phyloP scores from a whole-genome alignment of 208 protist species.

The Novymonas esmeraldas region DNA sequence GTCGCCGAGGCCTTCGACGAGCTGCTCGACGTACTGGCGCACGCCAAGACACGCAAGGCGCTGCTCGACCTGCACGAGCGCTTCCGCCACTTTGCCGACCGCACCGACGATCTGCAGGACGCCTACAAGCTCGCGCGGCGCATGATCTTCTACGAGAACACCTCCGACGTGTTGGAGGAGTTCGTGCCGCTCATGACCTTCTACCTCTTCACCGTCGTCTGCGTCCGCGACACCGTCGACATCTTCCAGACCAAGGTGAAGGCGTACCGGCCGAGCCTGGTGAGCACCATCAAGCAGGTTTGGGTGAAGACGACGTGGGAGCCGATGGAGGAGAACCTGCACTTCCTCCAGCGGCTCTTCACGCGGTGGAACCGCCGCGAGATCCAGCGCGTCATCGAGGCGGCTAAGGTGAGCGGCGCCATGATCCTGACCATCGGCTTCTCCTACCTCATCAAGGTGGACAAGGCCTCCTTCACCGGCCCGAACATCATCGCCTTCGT shows the following conservation, averaged over 20 bases:
- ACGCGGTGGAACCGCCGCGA: conserved; percentile 62
- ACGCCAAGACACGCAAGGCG: conserved; percentile 46
- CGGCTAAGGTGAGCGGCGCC: conserved; percentile 83
- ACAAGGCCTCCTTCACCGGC: conserved; percentile 69
- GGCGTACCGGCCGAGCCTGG: conserved; percentile 33
- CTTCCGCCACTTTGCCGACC: conserved; percentile 56
- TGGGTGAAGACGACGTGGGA: conserved; percentile 44
- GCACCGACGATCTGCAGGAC: conserved; percentile 59
- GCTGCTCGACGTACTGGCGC: conserved; percentile 57
- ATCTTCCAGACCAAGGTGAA: conserved; percentile 61
- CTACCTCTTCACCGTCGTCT: conserved; percentile 88
- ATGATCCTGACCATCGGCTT: conserved; percentile 88
- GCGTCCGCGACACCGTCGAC: conserved; percentile 75
- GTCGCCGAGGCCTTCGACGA: conserved; percentile 68
- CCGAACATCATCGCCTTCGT: conserved; percentile 92
- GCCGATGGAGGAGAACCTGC: conserved; percentile 64
- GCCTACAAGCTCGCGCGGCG: conserved; percentile 68
- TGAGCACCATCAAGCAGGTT: conserved; percentile 37
- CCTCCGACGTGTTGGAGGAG: conserved; percentile 69
- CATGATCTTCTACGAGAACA: conserved; percentile 83
- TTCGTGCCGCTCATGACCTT: conserved; percentile 92
- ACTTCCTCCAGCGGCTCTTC: conserved; percentile 60
- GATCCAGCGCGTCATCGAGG: conserved; percentile 85
- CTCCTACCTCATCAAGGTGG: conserved; percentile 69
- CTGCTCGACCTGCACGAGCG: conserved; percentile 36